A percentile compares a stretch with the other conserved stretches of the same genome.
Conservation (phyloP, 2,329 filamentous ascomycete species). For the Ophiostoma sp. region DNA sequence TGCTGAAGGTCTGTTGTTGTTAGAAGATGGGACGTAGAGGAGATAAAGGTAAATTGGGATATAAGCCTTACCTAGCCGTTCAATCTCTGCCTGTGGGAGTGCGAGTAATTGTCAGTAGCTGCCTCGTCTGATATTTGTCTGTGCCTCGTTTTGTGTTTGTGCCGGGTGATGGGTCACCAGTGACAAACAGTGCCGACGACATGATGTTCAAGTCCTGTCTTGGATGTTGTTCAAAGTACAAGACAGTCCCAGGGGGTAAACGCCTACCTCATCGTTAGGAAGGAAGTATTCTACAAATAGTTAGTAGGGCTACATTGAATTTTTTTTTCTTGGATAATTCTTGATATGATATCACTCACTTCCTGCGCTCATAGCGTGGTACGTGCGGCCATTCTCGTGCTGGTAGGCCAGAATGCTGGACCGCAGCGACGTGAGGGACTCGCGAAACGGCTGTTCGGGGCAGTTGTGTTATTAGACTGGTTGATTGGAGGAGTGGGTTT, state of each 20-base stretch:
- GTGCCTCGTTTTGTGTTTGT: neutral
- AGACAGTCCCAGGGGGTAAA: neutral
- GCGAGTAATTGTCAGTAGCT: neutral
- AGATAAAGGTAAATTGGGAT: no score
- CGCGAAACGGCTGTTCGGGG: constrained; percentile 23
- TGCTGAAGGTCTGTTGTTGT: constrained; percentile 29
- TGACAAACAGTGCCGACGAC: neutral
- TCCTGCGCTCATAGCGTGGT: constrained; percentile 34
- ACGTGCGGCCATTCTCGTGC: constrained; percentile 33
- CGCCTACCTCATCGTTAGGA: constrained; percentile 31
- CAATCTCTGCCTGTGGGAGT: constrained; percentile 27
- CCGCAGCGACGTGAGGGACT: constrained; percentile 31
- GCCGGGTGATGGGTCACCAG: neutral
- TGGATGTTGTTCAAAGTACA: neutral
- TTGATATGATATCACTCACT: constrained; percentile 26
- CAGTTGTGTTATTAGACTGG: neutral
- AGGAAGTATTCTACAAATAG: constrained; percentile 30
- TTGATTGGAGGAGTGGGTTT: neutral
- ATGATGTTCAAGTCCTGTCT: neutral
- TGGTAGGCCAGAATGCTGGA: constrained; percentile 33
- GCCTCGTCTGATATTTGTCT: neutral
- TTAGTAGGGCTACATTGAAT: constrained; percentile 11
- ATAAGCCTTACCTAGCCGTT: constrained; percentile 29
- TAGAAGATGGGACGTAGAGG: neutral
- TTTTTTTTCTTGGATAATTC: no score